phyloP scores from a whole-genome alignment of 2,329 filamentous ascomycete genomes.

The Thelonectria discophora region DNA sequence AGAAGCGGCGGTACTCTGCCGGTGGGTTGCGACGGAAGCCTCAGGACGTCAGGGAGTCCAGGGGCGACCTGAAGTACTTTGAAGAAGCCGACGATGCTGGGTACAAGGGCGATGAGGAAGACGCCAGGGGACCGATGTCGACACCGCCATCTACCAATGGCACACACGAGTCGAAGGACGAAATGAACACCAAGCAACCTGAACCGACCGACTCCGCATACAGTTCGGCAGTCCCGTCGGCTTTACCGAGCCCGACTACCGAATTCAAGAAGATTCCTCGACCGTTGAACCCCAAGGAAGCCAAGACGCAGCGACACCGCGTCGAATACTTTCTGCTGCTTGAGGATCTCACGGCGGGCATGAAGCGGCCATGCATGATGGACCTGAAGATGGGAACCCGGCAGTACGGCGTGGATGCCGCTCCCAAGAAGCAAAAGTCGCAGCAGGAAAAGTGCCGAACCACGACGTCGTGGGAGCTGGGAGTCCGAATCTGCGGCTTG shows the following conservation, averaged over 20 bases:
- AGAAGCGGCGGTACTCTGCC: constrained; percentile 83
- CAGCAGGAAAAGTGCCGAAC: constrained; percentile 91
- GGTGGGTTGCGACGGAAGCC: constrained; percentile 81
- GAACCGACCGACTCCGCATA: constrained; percentile 49
- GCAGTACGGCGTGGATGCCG: constrained; percentile 93
- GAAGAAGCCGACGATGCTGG: constrained; percentile 88
- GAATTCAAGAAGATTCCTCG: constrained; percentile 58
- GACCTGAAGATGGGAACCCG: constrained; percentile 99
- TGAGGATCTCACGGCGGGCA: constrained; percentile 94
- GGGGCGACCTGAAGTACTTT: constrained; percentile 87
- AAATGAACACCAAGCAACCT: constrained; percentile 17
- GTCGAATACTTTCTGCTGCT: constrained; percentile 93
- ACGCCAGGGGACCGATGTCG: constrained; percentile 16
- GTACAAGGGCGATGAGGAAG: constrained; percentile 70
- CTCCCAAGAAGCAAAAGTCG: constrained; percentile 89
- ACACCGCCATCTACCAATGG: background rate
- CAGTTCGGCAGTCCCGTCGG: constrained; percentile 44
- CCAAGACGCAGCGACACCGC: constrained; percentile 70
- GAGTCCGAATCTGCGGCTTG: constrained; percentile 92
- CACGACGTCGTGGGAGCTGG: constrained; percentile 90
- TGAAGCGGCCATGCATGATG: constrained; percentile 96
- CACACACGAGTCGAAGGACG: constrained; percentile 2
- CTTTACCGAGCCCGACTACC: constrained; percentile 49
- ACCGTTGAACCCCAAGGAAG: constrained; percentile 80
- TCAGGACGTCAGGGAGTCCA: constrained; percentile 72